Percentiles rank a stretch among this genome's conserved stretches.
Evolutionary conservation across 73 alveolate genomes (phyloP).

Genomic region (Stentor coeruleus): DNA sequence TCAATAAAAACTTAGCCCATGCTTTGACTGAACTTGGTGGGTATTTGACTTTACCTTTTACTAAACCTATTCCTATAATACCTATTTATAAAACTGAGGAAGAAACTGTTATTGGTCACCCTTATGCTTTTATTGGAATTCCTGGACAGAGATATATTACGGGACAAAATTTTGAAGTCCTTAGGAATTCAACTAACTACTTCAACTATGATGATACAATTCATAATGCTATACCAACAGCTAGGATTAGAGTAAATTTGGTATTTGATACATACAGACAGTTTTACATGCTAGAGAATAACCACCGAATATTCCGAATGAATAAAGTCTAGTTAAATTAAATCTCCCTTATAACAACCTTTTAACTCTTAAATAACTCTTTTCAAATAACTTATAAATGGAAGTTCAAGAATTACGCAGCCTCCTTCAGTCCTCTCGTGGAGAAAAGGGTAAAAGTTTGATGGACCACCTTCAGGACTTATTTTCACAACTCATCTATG

Average conservation of each 20-base stretch:
- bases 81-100: not conserved
- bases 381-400: too few species aligned
- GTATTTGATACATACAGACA: not conserved
- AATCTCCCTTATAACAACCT: too few species aligned
- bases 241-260: not conserved
- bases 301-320: not conserved
- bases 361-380: too few species aligned
- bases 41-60: not conserved
- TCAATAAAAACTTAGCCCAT: not conserved
- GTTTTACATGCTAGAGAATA: not conserved
- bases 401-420: not conserved
- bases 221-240: slow-evolving; percentile 20
- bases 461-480: not conserved
- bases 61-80: not conserved
- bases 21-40: slow-evolving; percentile 14
- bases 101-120: not conserved
- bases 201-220: not conserved
- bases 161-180: slow-evolving; percentile 11
- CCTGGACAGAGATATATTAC: not conserved
- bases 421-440: slow-evolving; percentile 3
- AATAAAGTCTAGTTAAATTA: too few species aligned
- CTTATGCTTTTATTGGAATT: slow-evolving; percentile 7
- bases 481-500: not conserved
- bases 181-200: not conserved
- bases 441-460: not conserved